phyloP scores from a whole-genome alignment of 805 yeast species.

The Yarrowia keelungensis region DNA sequence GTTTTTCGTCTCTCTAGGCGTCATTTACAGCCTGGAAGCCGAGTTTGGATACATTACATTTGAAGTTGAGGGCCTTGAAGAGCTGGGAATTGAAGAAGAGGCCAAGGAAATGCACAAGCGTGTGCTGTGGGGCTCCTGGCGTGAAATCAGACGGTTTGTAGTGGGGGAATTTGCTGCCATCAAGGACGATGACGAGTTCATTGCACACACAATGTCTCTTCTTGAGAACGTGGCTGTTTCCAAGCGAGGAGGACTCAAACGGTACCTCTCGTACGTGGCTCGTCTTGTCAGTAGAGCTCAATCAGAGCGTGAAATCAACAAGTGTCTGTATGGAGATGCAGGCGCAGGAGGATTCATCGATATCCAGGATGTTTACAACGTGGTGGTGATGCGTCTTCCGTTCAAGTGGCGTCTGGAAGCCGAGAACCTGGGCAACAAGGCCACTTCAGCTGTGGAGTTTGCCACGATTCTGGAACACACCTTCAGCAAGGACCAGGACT shows the following conservation, averaged over 20 bases:
- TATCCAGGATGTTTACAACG: slow-evolving; percentile 5
- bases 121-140: slow-evolving; percentile 23
- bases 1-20: slow-evolving; percentile 19
- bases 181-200: slow-evolving; percentile 19
- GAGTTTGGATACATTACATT: slow-evolving; percentile 26
- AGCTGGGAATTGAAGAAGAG: not conserved
- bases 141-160: slow-evolving; percentile 12
- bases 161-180: slow-evolving; percentile 19
- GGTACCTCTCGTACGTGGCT: slow-evolving; percentile 34
- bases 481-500: slow-evolving; percentile 29
- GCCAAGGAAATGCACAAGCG: slow-evolving; percentile 1
- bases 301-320: slow-evolving; percentile 33
- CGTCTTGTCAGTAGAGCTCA: slow-evolving; percentile 27
- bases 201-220: slow-evolving; percentile 16
- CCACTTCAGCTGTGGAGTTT: slow-evolving; percentile 27
- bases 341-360: slow-evolving; percentile 7
- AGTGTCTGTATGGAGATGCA: slow-evolving; percentile 24
- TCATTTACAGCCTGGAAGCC: slow-evolving; percentile 21
- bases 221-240: slow-evolving; percentile 31
- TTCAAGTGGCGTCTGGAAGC: slow-evolving; percentile 34
- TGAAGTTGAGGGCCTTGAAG: slow-evolving; percentile 8
- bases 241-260: slow-evolving; percentile 25
- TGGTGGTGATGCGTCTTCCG: slow-evolving; percentile 13
- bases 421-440: not conserved
- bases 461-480: slow-evolving; percentile 35